Evolutionary conservation across 1,139 yeast genomes (phyloP), one percentile per base, ranked within the genome.

Genomic region (Yueomyces sp.): DNA sequence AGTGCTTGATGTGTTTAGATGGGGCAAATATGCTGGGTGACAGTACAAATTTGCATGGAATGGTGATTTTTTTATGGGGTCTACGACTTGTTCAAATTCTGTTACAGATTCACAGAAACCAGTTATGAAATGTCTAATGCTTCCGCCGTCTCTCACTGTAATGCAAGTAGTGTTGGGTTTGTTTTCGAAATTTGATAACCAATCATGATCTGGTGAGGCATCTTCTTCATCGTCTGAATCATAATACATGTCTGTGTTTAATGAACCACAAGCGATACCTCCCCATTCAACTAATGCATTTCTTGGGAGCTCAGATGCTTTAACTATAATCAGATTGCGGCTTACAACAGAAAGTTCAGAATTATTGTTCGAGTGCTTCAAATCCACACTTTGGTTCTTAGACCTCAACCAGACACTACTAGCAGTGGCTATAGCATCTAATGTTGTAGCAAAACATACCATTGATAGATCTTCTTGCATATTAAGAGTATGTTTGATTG

Each of bases 261-360:
- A 6, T 4, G 35, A 33, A 26, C 68, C 68, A 50, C 66, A 75
- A 5, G 75, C 60, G 4, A 72, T 51, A 1, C 87, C 89, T 37
- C 83, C 75, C 93, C 95, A 85, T 63, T 89, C 97, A 25, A 82
- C 73, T 11, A 60, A 56, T 0, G 95, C 93, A 35, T 69, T 69
- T 40, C 75, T 74, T 1, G 97, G 97, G 41, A 91, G 65, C 29
- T 65, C 69, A 1, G 66, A 61, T 0, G 86, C 85, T 48, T 73
- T 70, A 1, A 76, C 84, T 4, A 82, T 67, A 7, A 76, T 55
- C 41, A 81, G 56, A 19, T 19, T 19, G 19, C 19, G 19, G 19
- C 2, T 19, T 19, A 19, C 19, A 19, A 1, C 19, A 19, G 19
- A 19, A 19, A 19, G 19, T 2, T 19, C 19, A 19, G 19, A 19